These are phyloP conservation scores for Arachnomyces sp. DNA, from an alignment of 2,329 filamentous ascomycete species.

Conservation along the genomic window DNA sequence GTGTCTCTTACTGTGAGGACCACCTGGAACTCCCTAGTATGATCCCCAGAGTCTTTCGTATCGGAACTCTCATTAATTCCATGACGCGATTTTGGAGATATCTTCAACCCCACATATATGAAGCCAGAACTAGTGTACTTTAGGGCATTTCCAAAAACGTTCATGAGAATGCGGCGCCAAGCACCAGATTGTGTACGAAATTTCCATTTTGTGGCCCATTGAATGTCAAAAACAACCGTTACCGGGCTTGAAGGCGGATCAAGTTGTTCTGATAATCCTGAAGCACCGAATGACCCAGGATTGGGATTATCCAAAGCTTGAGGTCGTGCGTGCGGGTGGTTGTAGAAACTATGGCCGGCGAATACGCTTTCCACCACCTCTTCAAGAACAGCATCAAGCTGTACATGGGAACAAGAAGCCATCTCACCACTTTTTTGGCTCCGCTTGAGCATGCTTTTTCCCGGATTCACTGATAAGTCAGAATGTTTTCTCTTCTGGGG, in stretches of 20 bases:
- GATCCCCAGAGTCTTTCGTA: not conserved
- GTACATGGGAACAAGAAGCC: slow-evolving; percentile 8
- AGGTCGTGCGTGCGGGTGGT: no score
- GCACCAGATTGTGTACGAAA: slow-evolving; percentile 41
- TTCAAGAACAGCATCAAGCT: slow-evolving; percentile 17
- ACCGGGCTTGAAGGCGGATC: slow-evolving; percentile 7
- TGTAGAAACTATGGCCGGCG: slow-evolving; percentile 19
- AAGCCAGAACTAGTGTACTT: slow-evolving; percentile 41
- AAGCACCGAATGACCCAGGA: slow-evolving; percentile 9
- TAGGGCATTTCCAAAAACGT: slow-evolving; percentile 42
- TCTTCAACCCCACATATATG: slow-evolving; percentile 31
- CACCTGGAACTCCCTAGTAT: slow-evolving; percentile 10
- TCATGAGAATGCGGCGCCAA: slow-evolving; percentile 43
- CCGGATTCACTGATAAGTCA: slow-evolving; percentile 13
- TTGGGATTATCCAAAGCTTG: slow-evolving; percentile 7
- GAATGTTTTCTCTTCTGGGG: slow-evolving; percentile 8
- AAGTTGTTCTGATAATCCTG: slow-evolving; percentile 1
- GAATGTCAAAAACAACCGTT: slow-evolving; percentile 41
- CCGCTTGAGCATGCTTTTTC: slow-evolving; percentile 12
- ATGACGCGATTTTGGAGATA: slow-evolving; percentile 3
- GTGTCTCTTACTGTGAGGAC: slow-evolving; percentile 22
- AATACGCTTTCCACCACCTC: slow-evolving; percentile 20
- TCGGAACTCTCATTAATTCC: slow-evolving; percentile 10
- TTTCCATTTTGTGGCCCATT: slow-evolving; percentile 34
- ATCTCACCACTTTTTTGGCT: slow-evolving; percentile 2